A percentile compares a stretch with the other conserved stretches of the same genome.
Conservation (phyloP, 345 rosid species). For the Dovyalis caffra region DNA sequence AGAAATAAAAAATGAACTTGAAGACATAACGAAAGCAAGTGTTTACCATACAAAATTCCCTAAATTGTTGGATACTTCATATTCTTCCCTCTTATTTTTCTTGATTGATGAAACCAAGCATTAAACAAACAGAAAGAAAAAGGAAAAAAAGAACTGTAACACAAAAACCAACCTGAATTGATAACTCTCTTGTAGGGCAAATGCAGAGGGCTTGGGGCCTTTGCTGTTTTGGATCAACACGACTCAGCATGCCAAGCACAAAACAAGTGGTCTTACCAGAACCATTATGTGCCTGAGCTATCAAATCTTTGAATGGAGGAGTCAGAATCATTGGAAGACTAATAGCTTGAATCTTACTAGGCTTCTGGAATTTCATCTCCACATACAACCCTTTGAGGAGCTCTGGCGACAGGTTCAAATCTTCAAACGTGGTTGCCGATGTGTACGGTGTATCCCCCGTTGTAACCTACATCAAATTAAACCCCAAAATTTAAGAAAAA, state of each 20-base stretch:
- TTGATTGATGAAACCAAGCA: background rate
- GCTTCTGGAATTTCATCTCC: constrained; percentile 90
- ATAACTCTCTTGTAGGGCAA: constrained; percentile 91
- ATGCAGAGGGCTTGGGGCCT: constrained; percentile 92
- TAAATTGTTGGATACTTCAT: background rate
- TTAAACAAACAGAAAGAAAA: background rate
- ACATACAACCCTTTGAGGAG: constrained; percentile 84
- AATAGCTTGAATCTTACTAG: constrained; percentile 92
- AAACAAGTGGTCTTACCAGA: constrained; percentile 98
- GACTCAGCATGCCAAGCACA: constrained; percentile 91
- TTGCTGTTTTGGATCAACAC: constrained; percentile 53
- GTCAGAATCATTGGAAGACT: constrained; percentile 93
- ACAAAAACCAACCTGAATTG: constrained; percentile 63
- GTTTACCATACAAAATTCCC: background rate
- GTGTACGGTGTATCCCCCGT: constrained; percentile 80
- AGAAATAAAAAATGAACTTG: no score
- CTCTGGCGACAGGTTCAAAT: constrained; percentile 71
- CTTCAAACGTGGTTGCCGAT: constrained; percentile 77
- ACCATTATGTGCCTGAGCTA: constrained; percentile 97
- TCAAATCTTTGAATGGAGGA: constrained; percentile 74
- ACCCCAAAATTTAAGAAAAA: background rate
- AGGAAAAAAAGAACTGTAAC: background rate
- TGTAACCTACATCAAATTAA: constrained; percentile 48
- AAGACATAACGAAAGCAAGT: no score
- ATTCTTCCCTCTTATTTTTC: no score